Base-by-base conservation (phyloP, 345 rosid species). In the Gossypium bickii region DNA sequence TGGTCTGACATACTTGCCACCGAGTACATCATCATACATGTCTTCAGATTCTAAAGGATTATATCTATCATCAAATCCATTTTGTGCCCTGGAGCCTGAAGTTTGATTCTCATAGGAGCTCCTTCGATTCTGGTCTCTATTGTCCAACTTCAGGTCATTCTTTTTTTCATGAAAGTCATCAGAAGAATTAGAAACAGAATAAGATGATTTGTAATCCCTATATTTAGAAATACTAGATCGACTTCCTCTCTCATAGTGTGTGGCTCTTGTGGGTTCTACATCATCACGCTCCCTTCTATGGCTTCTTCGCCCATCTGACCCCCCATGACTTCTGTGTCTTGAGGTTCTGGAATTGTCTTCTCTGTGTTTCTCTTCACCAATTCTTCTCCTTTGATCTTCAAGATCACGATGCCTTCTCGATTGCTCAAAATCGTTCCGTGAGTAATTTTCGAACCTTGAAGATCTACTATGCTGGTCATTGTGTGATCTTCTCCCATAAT, bases 1-100 rank as follows among this genome's bases (percentile, higher is more conserved):
- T 34, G 61, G 53, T 62, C 25, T 69, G 56, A 56, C 49, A 67
- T 38, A 63, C 48, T 68, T 44, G 41, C 18, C 41, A 67, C 38
- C 71, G 70, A 65, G 44, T 52, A 56, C 64, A 76, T 83, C 76
- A 70, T 79, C 83, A 34, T 80, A 68, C 29, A 48, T 9, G 63
- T 86, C 83, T 48, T 59, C 82, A 47, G 82, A 89, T 80, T 79
- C 85, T 59, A 61, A 80, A 69, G 98, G 99, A 83, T 87, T 81
- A 79, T 95, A 91, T 82, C 99, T 82, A 85, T 93, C 97, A 61
- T 84, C 91, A 85, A 91, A 91, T 70, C 78, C 78, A 79, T 79
- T 76, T 51, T 82, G 78, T 18, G 51, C 75, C 61, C 16, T 18
- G 55, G 76, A 25, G 52, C 79, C 76, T 58, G 83, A 75, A 72